Conservation (phyloP, 2,329 filamentous ascomycete species). For the Colletotrichum australisinense region DNA sequence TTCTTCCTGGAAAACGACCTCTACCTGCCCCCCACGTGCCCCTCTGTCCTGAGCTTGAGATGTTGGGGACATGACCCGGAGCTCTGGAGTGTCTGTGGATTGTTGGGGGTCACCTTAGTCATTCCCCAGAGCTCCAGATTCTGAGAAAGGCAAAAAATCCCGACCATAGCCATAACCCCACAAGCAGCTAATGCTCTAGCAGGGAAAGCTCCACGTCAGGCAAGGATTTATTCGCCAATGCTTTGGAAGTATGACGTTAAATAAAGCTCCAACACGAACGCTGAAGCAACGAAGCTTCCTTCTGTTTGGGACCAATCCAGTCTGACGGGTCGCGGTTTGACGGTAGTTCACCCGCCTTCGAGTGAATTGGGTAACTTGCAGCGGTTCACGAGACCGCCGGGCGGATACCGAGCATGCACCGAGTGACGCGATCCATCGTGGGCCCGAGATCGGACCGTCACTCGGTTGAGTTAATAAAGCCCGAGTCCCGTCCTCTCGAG, state of each 20-base stretch:
- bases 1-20: conserved; percentile 81
- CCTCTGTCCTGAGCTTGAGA: conserved; percentile 83
- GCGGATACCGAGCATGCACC: conserved; percentile 4
- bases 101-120: not conserved
- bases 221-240: not conserved
- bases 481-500: not conserved
- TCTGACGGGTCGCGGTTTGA: not conserved
- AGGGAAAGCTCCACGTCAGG: not conserved
- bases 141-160: not conserved
- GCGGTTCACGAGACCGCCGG: not conserved
- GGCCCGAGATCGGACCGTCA: conserved; percentile 6
- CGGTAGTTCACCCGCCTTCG: not conserved
- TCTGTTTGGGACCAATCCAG: not conserved
- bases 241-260: not conserved
- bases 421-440: not conserved
- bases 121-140: not conserved
- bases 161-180: not conserved
- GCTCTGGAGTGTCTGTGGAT: not conserved
- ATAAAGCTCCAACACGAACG: not conserved
- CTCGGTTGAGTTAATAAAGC: not conserved
- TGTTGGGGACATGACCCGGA: conserved; percentile 74
- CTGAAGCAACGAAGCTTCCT: not conserved
- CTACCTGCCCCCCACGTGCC: conserved; percentile 72
- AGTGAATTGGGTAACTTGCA: not conserved
- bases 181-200: not conserved